Percentiles rank a stretch among this genome's conserved stretches.
Evolutionary conservation across 2,329 filamentous ascomycete species (phyloP).

Genomic region (Knufia petricola): DNA sequence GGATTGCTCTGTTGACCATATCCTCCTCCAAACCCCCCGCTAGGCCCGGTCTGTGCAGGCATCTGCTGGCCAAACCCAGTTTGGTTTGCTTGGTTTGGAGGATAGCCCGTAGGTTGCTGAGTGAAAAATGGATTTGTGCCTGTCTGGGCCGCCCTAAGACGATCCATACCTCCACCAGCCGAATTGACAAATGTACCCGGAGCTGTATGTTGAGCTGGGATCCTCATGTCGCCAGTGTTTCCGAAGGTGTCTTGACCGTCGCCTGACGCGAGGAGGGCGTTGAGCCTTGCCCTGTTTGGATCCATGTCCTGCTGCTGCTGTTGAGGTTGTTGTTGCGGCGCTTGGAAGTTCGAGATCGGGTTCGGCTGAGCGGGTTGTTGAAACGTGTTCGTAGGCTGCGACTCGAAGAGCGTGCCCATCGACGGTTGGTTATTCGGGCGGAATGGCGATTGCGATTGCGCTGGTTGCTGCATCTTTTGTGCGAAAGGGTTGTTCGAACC

Average conservation of each 20-base stretch:
- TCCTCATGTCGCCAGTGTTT: constrained; percentile 90
- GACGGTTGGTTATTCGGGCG: constrained; percentile 55
- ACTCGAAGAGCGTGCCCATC: constrained; percentile 68
- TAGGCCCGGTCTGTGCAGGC: constrained; percentile 45
- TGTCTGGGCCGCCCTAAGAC: constrained; percentile 57
- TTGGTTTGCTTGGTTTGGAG: constrained; percentile 11
- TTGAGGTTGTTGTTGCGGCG: constrained; percentile 35
- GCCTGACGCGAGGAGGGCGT: constrained; percentile 72
- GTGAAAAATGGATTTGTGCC: constrained; percentile 86
- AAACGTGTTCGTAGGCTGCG: constrained; percentile 62
- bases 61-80: constrained; percentile 30
- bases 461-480: constrained; percentile 15
- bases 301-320: constrained; percentile 36
- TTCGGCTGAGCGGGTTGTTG: constrained; percentile 42
- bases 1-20: constrained; percentile 40
- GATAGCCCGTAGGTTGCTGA: constrained; percentile 64
- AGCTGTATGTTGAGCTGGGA: constrained; percentile 91
- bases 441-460: constrained; percentile 43
- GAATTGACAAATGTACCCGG: constrained; percentile 96
- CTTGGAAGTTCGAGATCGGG: constrained; percentile 42
- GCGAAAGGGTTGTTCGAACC: constrained; percentile 98
- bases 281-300: constrained; percentile 63
- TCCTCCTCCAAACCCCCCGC: constrained; percentile 34
- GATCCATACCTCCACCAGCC: constrained; percentile 68
- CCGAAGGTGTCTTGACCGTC: constrained; percentile 97